These are phyloP conservation scores for Gremmenia infestans DNA, from an alignment of 2,329 filamentous ascomycete genomes.

Conservation along the genomic window DNA sequence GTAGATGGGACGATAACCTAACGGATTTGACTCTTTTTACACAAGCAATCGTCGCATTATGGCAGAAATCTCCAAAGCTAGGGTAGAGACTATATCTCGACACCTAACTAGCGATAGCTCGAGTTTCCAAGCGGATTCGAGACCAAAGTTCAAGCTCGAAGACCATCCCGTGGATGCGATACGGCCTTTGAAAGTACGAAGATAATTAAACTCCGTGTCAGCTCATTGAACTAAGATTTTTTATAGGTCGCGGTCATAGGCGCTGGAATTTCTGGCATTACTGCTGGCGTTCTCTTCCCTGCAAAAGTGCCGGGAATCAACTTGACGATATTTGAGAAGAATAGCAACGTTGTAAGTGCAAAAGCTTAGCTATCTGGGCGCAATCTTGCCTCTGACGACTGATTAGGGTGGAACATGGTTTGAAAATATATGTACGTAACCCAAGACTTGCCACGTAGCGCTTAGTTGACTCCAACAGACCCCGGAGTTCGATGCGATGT, in stretches of 20 bases:
- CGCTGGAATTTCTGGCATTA: conserved; percentile 57
- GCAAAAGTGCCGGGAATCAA: conserved; percentile 63
- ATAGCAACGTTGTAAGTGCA: conserved; percentile 29
- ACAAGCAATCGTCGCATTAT: background rate
- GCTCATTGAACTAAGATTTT: no score
- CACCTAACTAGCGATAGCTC: background rate
- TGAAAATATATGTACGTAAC: conserved; percentile 38
- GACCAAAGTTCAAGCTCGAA: conserved; percentile 32
- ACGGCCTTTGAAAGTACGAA: conserved; percentile 5
- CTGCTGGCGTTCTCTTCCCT: conserved; percentile 60
- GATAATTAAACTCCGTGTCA: background rate
- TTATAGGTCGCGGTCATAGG: conserved; percentile 53
- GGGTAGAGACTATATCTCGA: background rate
- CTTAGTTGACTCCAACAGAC: conserved; percentile 15
- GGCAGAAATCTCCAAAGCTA: background rate
- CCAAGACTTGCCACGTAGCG: no score
- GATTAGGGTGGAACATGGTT: conserved; percentile 45
- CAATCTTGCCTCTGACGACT: background rate
- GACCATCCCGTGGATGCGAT: conserved; percentile 33
- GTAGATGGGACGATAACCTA: no score
- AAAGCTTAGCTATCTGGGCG: no score
- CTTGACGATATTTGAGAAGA: conserved; percentile 47
- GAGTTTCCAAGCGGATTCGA: background rate
- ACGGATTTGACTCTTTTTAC: no score
- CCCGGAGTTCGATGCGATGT: conserved; percentile 23